Conservation (phyloP, 768 basidiomycete genomes). For the Clitopilus passeckerianus region DNA sequence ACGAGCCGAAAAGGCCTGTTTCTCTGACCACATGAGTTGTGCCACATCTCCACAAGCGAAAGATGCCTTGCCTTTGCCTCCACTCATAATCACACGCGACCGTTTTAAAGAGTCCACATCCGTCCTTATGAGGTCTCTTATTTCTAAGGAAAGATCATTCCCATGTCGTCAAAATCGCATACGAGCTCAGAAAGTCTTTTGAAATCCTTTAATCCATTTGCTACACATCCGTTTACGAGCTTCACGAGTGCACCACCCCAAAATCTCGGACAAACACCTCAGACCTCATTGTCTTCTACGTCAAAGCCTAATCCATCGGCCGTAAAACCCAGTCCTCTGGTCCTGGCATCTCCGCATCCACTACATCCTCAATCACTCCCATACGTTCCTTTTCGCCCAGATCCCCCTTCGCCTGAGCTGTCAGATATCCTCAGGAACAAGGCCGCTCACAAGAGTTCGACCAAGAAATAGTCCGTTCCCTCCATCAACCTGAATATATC, state of each 20-base stretch:
- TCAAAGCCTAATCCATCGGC: neutral
- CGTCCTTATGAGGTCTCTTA: neutral
- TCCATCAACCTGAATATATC: neutral
- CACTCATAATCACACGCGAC: neutral
- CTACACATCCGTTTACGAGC: neutral
- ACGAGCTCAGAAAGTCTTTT: neutral
- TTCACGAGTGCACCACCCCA: neutral
- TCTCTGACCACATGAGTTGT: neutral
- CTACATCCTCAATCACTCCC: neutral
- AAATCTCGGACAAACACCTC: neutral
- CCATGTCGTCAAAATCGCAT: neutral
- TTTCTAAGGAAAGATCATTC: too few species aligned
- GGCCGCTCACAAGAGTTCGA: neutral
- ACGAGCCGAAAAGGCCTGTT: neutral
- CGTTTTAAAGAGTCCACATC: neutral
- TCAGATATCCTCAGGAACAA: neutral
- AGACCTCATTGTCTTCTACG: neutral
- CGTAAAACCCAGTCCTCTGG: neutral
- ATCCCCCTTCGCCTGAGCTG: neutral
- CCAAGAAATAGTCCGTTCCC: neutral
- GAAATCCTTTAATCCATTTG: neutral
- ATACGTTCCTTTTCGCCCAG: neutral
- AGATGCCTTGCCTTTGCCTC: neutral
- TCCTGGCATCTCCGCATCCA: neutral
- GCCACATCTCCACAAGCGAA: neutral